Conservation (phyloP, 1,284 basidiomycete genomes). For the Butyriboletus appendiculatus region DNA sequence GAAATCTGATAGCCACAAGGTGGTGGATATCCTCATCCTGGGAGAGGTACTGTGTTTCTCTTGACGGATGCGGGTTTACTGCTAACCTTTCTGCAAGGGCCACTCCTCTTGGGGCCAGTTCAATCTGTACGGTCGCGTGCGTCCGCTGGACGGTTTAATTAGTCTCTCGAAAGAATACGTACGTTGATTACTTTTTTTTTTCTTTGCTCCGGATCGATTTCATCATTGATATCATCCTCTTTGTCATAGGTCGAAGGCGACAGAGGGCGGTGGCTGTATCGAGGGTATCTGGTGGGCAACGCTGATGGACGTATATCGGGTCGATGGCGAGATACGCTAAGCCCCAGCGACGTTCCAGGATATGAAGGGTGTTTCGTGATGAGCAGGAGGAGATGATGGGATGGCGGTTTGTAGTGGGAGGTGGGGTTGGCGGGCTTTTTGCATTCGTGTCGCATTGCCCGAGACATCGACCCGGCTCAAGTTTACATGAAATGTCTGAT, state of each 20-base stretch:
- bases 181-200: constrained; percentile 22
- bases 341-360: constrained; percentile 52
- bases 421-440: neutral
- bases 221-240: constrained; percentile 2
- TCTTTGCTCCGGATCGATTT: constrained; percentile 1
- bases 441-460: neutral
- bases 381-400: constrained; percentile 54
- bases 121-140: constrained; percentile 64
- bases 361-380: constrained; percentile 80
- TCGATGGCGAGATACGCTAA: constrained; percentile 75
- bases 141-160: constrained; percentile 71
- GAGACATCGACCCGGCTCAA: neutral
- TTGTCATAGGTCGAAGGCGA: constrained; percentile 58
- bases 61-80: neutral
- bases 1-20: constrained; percentile 5
- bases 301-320: constrained; percentile 63
- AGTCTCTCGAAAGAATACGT: constrained; percentile 77
- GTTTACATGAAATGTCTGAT: neutral
- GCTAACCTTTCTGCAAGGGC: constrained; percentile 48
- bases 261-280: constrained; percentile 75
- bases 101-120: constrained; percentile 84
- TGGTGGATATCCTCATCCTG: constrained; percentile 60
- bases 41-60: constrained; percentile 55
- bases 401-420: neutral
- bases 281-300: constrained; percentile 72